Percentiles rank a stretch among this genome's conserved stretches.
These are phyloP conservation scores for Zoysia matrella DNA, from an alignment of 202 grass and related monocot species.

Conservation along the genomic window DNA sequence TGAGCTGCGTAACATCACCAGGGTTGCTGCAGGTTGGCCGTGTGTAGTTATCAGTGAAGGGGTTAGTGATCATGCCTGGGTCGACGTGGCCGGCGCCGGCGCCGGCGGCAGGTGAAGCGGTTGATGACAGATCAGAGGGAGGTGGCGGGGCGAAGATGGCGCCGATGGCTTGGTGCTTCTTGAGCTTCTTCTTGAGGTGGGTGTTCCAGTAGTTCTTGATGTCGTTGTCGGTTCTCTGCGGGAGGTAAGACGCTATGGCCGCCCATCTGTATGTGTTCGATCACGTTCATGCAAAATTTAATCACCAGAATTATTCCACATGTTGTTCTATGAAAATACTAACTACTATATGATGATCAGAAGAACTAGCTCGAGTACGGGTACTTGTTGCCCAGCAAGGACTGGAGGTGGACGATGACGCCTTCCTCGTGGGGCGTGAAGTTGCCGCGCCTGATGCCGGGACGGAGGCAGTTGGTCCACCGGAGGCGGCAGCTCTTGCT, in stretches of 20 bases:
- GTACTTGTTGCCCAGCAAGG: slow-evolving; percentile 67
- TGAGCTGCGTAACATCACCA: slow-evolving; percentile 34
- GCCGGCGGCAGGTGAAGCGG: background rate
- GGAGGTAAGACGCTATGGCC: no score
- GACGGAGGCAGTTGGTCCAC: slow-evolving; percentile 84
- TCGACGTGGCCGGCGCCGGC: background rate
- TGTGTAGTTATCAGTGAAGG: background rate
- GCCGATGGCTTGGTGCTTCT: slow-evolving; percentile 6
- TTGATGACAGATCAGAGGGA: background rate
- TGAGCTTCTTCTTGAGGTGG: no score
- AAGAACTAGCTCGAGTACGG: no score
- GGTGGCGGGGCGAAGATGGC: slow-evolving; percentile 47
- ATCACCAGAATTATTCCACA: background rate
- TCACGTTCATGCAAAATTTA: background rate
- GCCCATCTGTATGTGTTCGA: slow-evolving; percentile 12
- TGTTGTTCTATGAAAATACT: no score
- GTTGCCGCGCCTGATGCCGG: slow-evolving; percentile 81
- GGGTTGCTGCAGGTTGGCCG: background rate
- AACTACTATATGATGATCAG: no score
- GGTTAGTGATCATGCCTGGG: background rate
- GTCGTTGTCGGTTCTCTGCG: no score
- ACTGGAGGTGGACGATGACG: slow-evolving; percentile 86
- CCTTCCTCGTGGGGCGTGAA: slow-evolving; percentile 79
- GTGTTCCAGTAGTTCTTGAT: no score
- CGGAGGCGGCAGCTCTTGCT: slow-evolving; percentile 86